These are phyloP conservation scores for Tilletia walkeri DNA, from an alignment of 1,284 basidiomycete species.

Conservation along the genomic window DNA sequence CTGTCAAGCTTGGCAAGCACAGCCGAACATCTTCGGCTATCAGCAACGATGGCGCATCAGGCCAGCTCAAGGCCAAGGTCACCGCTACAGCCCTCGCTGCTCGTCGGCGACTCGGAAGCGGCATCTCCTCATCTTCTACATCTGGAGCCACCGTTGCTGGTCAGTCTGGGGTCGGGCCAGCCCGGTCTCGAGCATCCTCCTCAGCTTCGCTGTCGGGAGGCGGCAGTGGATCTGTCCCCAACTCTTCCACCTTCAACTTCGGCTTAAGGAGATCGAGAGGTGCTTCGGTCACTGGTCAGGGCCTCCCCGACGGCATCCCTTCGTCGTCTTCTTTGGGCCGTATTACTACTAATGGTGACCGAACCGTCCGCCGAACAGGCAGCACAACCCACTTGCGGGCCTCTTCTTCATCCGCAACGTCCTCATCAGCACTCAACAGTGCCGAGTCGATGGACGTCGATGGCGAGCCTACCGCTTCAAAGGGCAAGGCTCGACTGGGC, in stretches of 20 bases:
- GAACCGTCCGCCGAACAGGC: neutral
- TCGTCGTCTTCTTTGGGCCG: neutral
- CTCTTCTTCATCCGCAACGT: neutral
- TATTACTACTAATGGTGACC: neutral
- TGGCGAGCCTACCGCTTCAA: neutral
- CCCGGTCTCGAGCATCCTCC: neutral
- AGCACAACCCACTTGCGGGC: neutral
- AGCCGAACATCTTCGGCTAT: neutral
- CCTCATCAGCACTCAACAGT: neutral
- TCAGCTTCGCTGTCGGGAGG: neutral
- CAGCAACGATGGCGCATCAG: neutral
- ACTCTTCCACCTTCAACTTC: neutral
- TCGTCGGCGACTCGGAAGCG: neutral
- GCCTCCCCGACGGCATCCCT: too few species aligned
- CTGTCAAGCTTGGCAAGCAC: conserved; percentile 12
- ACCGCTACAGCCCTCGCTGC: conserved; percentile 1
- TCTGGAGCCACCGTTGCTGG: neutral
- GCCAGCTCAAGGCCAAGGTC: conserved; percentile 1
- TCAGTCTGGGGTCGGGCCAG: neutral
- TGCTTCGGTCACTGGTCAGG: neutral
- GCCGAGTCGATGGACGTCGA: conserved; percentile 1
- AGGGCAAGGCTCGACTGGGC: conserved; percentile 1
- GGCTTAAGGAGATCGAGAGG: neutral
- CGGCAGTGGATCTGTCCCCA: neutral
- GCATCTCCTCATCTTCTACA: neutral